A percentile compares a stretch with the other conserved stretches of the same genome.
phyloP scores from a whole-genome alignment of 106 monocot genomes.

The Acorus gramineus region DNA sequence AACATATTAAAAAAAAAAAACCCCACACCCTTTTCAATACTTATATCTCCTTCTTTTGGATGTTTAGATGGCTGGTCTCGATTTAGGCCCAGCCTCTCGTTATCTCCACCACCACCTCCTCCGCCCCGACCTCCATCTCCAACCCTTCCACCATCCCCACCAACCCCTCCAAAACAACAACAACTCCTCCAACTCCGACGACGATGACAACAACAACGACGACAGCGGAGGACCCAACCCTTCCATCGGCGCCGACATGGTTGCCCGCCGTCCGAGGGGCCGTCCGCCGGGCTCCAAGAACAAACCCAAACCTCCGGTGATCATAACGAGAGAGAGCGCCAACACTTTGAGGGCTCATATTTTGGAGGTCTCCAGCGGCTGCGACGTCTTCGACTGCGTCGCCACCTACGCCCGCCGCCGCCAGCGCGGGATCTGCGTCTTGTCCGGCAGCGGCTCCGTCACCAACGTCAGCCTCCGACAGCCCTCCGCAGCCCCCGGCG shows the following conservation, averaged over 20 bases:
- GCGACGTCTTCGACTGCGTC: slow-evolving; percentile 32
- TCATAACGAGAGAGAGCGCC: slow-evolving; percentile 33
- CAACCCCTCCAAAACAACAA: neutral
- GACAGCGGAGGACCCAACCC: neutral
- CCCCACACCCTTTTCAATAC: neutral
- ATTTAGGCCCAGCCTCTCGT: slow-evolving; percentile 15
- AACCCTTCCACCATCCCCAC: slow-evolving; percentile 1
- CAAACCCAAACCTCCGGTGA: slow-evolving; percentile 33
- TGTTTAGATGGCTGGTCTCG: slow-evolving; percentile 20
- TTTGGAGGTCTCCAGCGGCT: slow-evolving; percentile 25
- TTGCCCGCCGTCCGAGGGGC: slow-evolving; percentile 22
- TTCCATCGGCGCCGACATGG: slow-evolving; percentile 6
- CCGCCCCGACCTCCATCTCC: slow-evolving; percentile 17
- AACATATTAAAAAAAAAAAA: neutral
- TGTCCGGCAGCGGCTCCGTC: slow-evolving; percentile 33
- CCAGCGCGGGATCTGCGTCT: slow-evolving; percentile 31
- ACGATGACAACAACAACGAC: neutral
- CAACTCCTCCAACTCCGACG: slow-evolving; percentile 9
- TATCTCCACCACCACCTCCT: too few relatives aligned
- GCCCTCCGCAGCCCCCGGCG: slow-evolving; percentile 13
- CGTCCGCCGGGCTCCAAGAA: slow-evolving; percentile 31
- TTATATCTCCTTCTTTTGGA: slow-evolving; percentile 3
- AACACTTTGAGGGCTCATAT: slow-evolving; percentile 31
- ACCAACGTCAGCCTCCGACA: slow-evolving; percentile 32
- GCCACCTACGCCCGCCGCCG: slow-evolving; percentile 31